Percentiles rank a stretch among this genome's conserved stretches.
phyloP scores from a whole-genome alignment of 139 green algal species.

The Pseudopediastrum boryanum region DNA sequence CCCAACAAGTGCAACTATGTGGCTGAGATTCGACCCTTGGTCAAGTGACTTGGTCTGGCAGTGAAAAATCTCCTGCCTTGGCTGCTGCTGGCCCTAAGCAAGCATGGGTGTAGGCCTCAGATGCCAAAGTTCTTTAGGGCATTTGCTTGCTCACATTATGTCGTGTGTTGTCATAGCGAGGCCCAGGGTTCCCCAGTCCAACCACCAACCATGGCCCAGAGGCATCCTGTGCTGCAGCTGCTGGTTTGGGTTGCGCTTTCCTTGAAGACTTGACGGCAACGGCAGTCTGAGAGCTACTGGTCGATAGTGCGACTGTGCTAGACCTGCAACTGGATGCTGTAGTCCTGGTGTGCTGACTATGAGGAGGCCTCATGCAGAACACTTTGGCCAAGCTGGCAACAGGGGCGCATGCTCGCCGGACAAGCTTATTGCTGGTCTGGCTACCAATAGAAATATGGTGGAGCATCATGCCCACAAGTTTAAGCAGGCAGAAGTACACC shows the following conservation, averaged over 20 bases:
- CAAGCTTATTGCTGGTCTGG: too few species aligned
- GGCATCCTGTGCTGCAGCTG: background rate
- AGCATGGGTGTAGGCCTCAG: background rate
- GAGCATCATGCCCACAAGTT: slow-evolving; percentile 17
- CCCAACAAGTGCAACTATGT: background rate
- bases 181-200: slow-evolving; percentile 82
- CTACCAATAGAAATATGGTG: too few species aligned
- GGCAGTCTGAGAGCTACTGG: background rate
- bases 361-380: background rate
- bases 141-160: slow-evolving; percentile 75
- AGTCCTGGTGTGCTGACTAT: background rate
- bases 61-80: slow-evolving; percentile 6
- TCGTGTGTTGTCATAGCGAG: slow-evolving; percentile 72
- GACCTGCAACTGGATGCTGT: background rate
- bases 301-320: background rate
- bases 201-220: slow-evolving; percentile 54
- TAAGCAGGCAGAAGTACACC: background rate
- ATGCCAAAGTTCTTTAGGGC: background rate
- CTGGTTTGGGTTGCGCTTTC: slow-evolving; percentile 13
- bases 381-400: background rate
- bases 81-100: background rate
- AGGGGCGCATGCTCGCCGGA: background rate
- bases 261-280: background rate
- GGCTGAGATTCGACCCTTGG: background rate
- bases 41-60: background rate